phyloP scores from a whole-genome alignment of 345 rosid species.

The Lepidium didymum region DNA sequence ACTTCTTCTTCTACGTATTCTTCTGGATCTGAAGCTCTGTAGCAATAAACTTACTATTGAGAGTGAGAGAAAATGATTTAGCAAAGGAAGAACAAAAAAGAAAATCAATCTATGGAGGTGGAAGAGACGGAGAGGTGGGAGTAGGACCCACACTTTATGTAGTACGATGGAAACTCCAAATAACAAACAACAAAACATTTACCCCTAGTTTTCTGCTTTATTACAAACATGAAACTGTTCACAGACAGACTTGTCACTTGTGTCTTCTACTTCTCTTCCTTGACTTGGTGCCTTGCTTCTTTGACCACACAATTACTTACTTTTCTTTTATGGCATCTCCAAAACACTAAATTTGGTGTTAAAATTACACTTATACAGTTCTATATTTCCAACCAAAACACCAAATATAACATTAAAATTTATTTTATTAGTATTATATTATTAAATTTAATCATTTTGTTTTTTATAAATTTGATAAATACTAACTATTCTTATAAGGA shows the following conservation, averaged over 20 bases:
- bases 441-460: no score
- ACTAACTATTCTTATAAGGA: no score
- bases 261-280: slow-evolving; percentile 9
- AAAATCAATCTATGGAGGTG: slow-evolving; percentile 16
- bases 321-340: no score
- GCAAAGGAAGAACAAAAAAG: neutral
- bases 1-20: neutral
- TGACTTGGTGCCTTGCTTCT: slow-evolving; percentile 26
- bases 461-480: no score
- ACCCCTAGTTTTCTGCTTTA: slow-evolving; percentile 6
- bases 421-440: no score
- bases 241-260: neutral
- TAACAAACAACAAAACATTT: neutral
- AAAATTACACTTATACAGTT: no score
- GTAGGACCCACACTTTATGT: slow-evolving; percentile 15
- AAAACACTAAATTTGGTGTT: no score
- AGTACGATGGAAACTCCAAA: slow-evolving; percentile 17
- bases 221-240: slow-evolving; percentile 24
- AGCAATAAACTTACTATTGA: neutral
- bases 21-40: slow-evolving; percentile 43
- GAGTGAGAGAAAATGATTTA: slow-evolving; percentile 17
- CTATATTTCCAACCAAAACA: no score
- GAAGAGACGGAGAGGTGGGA: slow-evolving; percentile 25
- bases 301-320: slow-evolving; percentile 12
- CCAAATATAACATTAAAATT: no score